A percentile compares a stretch with the other conserved stretches of the same genome.
These are phyloP conservation scores for Calendula officinalis DNA, from an alignment of 129 eudicot genomes.

Conservation along the genomic window DNA sequence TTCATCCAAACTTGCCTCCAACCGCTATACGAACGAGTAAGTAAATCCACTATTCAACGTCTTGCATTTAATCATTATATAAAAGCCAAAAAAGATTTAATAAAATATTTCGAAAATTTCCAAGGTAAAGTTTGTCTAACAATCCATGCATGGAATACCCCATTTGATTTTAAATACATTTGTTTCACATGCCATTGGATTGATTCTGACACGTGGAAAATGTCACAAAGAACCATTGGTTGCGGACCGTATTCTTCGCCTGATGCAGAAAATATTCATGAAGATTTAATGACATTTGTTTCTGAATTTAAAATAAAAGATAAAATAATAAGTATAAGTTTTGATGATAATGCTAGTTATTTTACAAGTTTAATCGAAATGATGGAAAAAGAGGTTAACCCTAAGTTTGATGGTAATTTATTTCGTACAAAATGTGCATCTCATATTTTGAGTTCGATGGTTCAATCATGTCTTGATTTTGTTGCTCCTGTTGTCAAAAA, in stretches of 20 bases:
- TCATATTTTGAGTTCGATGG: slow-evolving; percentile 14
- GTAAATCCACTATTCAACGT: neutral
- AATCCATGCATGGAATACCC: slow-evolving; percentile 14
- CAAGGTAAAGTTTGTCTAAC: slow-evolving; percentile 6
- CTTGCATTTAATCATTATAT: slow-evolving; percentile 8
- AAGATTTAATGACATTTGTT: neutral
- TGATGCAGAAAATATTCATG: neutral
- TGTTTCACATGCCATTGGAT: slow-evolving; percentile 20
- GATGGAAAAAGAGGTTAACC: neutral
- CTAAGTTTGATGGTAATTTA: neutral
- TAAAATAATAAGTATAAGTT: neutral
- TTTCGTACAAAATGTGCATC: slow-evolving; percentile 4
- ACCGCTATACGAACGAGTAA: slow-evolving; percentile 18
- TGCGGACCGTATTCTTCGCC: neutral
- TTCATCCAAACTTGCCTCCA: neutral
- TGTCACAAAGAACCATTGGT: neutral
- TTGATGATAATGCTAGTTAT: neutral
- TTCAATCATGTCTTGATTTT: slow-evolving; percentile 1
- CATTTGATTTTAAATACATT: neutral
- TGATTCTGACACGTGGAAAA: slow-evolving; percentile 20
- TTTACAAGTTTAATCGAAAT: neutral
- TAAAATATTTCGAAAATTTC: slow-evolving; percentile 4
- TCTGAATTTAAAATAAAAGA: slow-evolving; percentile 3
- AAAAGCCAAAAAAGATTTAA: neutral
- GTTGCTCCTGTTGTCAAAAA: neutral